Conservation (phyloP, 148 eudicot species). For the Diospyros lotus region DNA sequence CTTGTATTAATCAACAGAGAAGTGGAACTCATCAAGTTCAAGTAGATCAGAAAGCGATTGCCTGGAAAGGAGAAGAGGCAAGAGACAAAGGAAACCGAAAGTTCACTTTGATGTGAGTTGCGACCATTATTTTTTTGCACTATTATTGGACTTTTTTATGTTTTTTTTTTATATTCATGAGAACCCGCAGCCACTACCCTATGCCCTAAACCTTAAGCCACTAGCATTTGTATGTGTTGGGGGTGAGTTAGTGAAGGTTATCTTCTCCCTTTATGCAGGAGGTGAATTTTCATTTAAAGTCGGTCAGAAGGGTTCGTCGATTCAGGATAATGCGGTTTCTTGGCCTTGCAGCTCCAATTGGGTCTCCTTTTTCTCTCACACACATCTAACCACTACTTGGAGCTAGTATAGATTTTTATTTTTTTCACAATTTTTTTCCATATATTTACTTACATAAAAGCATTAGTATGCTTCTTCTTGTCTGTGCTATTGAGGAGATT, state of each 20-base stretch:
- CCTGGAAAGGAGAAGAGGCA: constrained; percentile 27
- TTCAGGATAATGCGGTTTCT: constrained; percentile 41
- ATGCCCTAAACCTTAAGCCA: too few relatives aligned
- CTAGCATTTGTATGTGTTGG: too few relatives aligned
- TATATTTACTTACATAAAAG: background rate
- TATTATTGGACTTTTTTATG: background rate
- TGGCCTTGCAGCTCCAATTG: constrained; percentile 48
- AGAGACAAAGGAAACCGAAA: constrained; percentile 39
- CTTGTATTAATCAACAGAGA: constrained; percentile 17
- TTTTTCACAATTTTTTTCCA: background rate
- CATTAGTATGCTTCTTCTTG: background rate
- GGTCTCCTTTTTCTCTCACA: constrained; percentile 34
- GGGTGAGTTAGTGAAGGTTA: background rate
- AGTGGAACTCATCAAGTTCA: constrained; percentile 27
- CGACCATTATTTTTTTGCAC: background rate
- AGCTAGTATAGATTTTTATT: background rate
- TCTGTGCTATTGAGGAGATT: background rate
- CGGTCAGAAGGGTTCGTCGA: constrained; percentile 31
- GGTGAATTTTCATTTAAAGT: constrained; percentile 9
- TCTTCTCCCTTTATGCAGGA: constrained; percentile 23
- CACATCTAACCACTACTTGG: constrained; percentile 3
- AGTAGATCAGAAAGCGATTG: constrained; percentile 27
- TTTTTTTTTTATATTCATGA: too few relatives aligned
- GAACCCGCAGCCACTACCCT: too few relatives aligned
- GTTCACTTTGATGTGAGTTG: constrained; percentile 44